Base-by-base conservation (phyloP, 1,139 yeast genomes). In the Debaryomyces sp. region DNA sequence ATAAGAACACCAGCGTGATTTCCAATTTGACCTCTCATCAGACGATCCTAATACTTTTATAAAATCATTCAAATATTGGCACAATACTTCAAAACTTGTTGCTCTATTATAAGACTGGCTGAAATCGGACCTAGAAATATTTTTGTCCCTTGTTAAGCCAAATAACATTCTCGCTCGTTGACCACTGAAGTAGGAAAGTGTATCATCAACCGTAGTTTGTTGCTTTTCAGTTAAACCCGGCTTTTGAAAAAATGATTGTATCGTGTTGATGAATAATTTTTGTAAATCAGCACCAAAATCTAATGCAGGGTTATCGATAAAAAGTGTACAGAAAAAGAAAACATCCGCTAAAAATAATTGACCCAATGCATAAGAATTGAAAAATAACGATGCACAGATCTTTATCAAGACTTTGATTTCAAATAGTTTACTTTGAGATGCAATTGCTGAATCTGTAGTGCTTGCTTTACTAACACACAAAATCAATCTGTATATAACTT, bases 101-200 rank as follows among this genome's bases (percentile, higher is more conserved):
- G 78, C 73, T 43, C 73, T 67, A 44, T 82, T 80, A 37, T 79
- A 75, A 46, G 81, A 75, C 52, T 75, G 81, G 27, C 64, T 64
- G 3, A 66, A 54, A 47, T 71, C 77, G 2, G 60, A 54, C 1
- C 57, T 51, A 4, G 62, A 43, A 15, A 77, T 68, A 41, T 75
- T 74, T 47, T 70, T 74, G 36, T 86, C 92, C 57, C 90, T 82
- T n/a, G 85, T 84, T 53, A 89, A 72, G 0, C 96, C 96, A 68
- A 89, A 89, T 52, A 89, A 70, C 75, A 88, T 80, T 56, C 82
- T 84, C 4, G 89, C 86, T 60, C 92, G 78, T 48, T 87, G 89
- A 9, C 89, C 84, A 47, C 89, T 82, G 53, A 89, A 78, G 46
- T 80, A 81, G 4, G 71, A 74, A 55, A 88, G 80, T 1, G 87